Conservation (phyloP, 331 rosid genomes). For the Malus hybrid region DNA sequence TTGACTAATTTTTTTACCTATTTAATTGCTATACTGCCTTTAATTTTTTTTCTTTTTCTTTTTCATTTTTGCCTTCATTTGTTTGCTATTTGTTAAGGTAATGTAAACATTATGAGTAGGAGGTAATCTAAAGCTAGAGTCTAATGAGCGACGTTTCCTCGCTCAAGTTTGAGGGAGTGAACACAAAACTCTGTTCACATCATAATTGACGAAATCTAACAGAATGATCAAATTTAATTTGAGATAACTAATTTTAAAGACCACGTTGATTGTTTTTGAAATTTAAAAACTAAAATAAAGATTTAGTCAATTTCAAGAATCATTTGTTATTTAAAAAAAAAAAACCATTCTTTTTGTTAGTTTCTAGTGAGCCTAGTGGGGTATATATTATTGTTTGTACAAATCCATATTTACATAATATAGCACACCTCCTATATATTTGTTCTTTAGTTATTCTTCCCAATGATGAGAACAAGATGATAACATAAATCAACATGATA, state of each 20-base stretch:
- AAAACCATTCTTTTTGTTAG: neutral
- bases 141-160: no score
- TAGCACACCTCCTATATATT: no score
- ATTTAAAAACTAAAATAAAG: no score
- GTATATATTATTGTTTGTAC: neutral
- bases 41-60: neutral
- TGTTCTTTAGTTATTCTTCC: neutral
- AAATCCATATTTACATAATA: neutral
- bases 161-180: no score
- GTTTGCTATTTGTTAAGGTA: neutral
- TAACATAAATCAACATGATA: neutral
- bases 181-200: no score
- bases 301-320: no score
- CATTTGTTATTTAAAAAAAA: no score
- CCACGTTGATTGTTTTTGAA: no score
- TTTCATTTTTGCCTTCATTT: neutral
- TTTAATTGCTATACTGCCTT: neutral
- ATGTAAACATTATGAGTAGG: neutral
- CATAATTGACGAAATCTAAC: no score
- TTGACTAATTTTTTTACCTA: slow-evolving; percentile 5
- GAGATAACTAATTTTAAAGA: no score
- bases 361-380: neutral
- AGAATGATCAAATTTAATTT: no score
- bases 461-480: neutral
- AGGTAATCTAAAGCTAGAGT: no score